A percentile compares a stretch with the other conserved stretches of the same genome.
These are phyloP conservation scores for Yamadazyma siamensis DNA, from an alignment of 1,139 yeast genomes.

Conservation along the genomic window DNA sequence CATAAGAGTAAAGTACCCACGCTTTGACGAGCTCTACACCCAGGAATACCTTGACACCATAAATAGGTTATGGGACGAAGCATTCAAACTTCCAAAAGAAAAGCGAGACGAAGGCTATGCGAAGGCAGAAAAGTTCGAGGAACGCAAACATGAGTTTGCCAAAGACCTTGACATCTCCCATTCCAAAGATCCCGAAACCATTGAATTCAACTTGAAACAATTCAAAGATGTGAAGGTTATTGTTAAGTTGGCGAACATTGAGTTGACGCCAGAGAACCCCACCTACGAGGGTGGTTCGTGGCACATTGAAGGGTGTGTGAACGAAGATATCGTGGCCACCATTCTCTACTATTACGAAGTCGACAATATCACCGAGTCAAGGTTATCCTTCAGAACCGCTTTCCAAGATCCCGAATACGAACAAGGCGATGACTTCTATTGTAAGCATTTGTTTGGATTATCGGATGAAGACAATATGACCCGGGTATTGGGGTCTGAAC, in stretches of 20 bases:
- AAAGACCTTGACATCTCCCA: constrained; percentile 9
- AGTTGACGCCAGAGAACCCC: constrained; percentile 41
- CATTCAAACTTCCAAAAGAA: neutral
- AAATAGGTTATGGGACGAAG: neutral
- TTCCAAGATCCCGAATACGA: constrained; percentile 35
- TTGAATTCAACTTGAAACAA: constrained; percentile 15
- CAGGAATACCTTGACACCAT: constrained; percentile 1
- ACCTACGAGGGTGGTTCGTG: constrained; percentile 40
- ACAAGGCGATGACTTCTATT: constrained; percentile 28
- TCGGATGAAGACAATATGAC: constrained; percentile 26
- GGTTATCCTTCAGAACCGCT: constrained; percentile 28
- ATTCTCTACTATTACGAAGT: constrained; percentile 40
- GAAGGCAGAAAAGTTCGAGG: constrained; percentile 2
- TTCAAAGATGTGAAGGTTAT: constrained; percentile 32
- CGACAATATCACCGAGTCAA: constrained; percentile 37
- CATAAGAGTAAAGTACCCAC: constrained; percentile 13
- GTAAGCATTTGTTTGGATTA: constrained; percentile 25
- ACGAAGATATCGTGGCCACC: constrained; percentile 44
- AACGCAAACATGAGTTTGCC: constrained; percentile 12
- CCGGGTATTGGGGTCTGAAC: constrained; percentile 22
- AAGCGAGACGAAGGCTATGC: constrained; percentile 1
- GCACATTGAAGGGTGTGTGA: constrained; percentile 45
- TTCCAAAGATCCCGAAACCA: constrained; percentile 16
- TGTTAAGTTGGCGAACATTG: constrained; percentile 41
- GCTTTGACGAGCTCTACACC: constrained; percentile 10